Base-by-base conservation (phyloP, 768 basidiomycete species). In the Trametes maxima region DNA sequence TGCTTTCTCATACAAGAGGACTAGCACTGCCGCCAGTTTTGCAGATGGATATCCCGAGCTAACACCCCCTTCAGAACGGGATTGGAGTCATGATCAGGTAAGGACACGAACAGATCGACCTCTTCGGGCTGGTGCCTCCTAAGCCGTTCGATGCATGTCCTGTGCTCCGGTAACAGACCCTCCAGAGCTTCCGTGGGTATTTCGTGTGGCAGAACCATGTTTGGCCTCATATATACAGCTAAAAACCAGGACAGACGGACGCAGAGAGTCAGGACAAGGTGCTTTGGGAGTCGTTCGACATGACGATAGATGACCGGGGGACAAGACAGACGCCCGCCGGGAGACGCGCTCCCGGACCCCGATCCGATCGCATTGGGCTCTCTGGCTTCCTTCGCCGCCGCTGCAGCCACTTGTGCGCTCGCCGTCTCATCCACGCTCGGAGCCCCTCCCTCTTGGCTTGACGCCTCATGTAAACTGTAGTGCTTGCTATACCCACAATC, bases 21-120 rank as follows among this genome's bases (percentile, higher is more conserved):
- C 85, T 2, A 95, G 79, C 0, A 95, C 92, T 8, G 90, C 90
- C 5, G 86, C 92, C 13, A 86, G 82, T 68, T 80, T 86, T 50
- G 70, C 73, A 16, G 56, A 65, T 11, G 78, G 68, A 45, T 78
- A 74, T 7, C 58, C 61, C 19, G 75, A 74, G 25, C 78, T 81
- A 52, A 17, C 13, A 22, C n/a, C 5, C 3, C 12, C 14, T 33
- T 42, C n/a, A 36, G 44, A 39, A 24, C n/a, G 50, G 54, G 22
- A 60, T 35, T 22, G n/a, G 21, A 17, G 4, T 49, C 24, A 44
- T 14, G 40, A 17, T 47, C 28, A 60, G 57, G 39, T 33, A 57
- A 64, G 75, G 69, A 69, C 56, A 86, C 85, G 75, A 71, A 87
- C 86, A 87, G 73, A 72, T 85, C 80, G 64, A 76, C 75, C 57